Evolutionary conservation across 2,329 filamentous ascomycete species (phyloP), one percentile per base, ranked within the genome.

Genomic region (Aspergillus uvarum): DNA sequence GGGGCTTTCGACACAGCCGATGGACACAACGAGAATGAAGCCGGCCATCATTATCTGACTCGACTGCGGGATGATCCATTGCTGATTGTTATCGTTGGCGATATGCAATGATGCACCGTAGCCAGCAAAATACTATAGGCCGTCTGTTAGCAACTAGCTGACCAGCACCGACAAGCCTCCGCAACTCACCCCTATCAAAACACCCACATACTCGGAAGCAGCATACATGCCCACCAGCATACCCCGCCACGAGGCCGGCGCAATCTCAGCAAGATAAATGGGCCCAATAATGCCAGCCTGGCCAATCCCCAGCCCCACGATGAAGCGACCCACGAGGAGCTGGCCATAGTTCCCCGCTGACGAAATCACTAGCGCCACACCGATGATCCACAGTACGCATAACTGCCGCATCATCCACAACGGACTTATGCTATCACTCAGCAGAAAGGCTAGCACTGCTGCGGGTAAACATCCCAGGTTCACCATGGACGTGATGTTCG

Each of bases 191-290:
- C 64, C 65, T n/a, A 65, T 58, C 52, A 68, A 59, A 21, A 68
- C 64, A 10, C 67, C 67, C n/a, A 68, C 38, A 31, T 68, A 68
- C 35, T 65, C 67, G 1, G 62, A 67, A 22, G 62, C 56, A 2
- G 61, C 63, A 56, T 65, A 68, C 1, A 65, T 49, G 12, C 58
- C 58, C 6, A 66, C 64, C 38, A 66, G 22, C 44, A 94, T 85
- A 10, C 91, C 91, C 51, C 88, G 85, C 68, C 87, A 83, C 14
- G 81, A 77, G 0, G 85, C 85, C 1, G 92, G 92, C 0, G 92
- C 87, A 26, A 96, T 83, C 75, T 96, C 93, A 54, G 90, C 91
- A 69, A 96, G 92, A 79, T 96, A 96, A 6, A 96, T 83, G 0
- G 93, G 93, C 1, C 93, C 91, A 29, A 96, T 89, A 26, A 96